These are phyloP conservation scores for Rhytidiadelphus loreus DNA, from an alignment of 225 moss, liverwort and hornwort species.

Conservation along the genomic window DNA sequence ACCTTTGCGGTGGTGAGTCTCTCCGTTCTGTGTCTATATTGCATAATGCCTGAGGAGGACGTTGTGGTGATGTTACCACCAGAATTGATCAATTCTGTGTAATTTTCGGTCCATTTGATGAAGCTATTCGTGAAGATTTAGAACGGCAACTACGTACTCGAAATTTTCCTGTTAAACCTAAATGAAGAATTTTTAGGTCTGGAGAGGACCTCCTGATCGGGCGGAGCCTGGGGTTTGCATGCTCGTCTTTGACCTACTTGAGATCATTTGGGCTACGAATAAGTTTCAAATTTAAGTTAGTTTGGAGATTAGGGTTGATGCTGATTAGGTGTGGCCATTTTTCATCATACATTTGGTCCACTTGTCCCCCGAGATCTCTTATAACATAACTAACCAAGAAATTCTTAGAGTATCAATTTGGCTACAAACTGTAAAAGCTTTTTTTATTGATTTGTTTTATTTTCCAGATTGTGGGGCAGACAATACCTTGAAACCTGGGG, in stretches of 20 bases:
- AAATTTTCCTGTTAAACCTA: background rate
- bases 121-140: background rate
- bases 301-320: background rate
- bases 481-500: slow-evolving; percentile 73
- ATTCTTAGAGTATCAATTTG: background rate
- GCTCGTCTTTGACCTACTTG: background rate
- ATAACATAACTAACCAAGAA: background rate
- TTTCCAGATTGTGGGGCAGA: slow-evolving; percentile 61
- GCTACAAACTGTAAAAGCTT: background rate
- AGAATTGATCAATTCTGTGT: background rate
- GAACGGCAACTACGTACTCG: too few species aligned
- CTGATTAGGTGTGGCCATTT: background rate
- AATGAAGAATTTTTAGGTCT: background rate
- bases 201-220: background rate
- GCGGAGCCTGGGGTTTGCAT: background rate
- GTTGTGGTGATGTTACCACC: background rate
- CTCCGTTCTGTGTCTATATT: background rate
- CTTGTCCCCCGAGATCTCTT: background rate
- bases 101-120: background rate
- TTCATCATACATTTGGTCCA: background rate
- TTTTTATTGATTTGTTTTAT: background rate
- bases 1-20: slow-evolving; percentile 38
- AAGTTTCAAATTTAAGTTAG: background rate
- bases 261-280: background rate
- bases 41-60: background rate